Percentiles rank a stretch among this genome's conserved stretches.
Conservation (phyloP, 176 grass and related monocot genomes). For the Triticum turgidum region DNA sequence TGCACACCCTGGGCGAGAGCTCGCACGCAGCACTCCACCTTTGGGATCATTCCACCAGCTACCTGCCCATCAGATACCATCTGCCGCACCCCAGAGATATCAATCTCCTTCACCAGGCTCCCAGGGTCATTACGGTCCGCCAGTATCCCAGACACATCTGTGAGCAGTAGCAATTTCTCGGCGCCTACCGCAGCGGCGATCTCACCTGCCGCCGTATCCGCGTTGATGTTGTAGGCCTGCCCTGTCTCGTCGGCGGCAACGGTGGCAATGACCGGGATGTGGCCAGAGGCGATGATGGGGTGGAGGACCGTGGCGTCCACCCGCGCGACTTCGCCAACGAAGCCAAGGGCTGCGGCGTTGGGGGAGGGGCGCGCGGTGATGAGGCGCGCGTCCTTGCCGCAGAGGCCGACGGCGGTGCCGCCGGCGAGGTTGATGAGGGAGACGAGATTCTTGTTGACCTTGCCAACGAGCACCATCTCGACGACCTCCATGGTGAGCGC, state of each 20-base stretch:
- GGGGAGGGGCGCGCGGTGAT: constrained; percentile 56
- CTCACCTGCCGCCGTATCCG: constrained; percentile 53
- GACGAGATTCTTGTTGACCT: constrained; percentile 73
- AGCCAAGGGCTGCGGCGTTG: constrained; percentile 48
- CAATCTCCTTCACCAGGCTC: constrained; percentile 67
- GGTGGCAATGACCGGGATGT: constrained; percentile 78
- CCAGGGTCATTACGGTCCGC: constrained; percentile 56
- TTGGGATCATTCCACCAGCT: constrained; percentile 79
- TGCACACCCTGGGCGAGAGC: constrained; percentile 66
- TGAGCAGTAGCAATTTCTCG: constrained; percentile 69
- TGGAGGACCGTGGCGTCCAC: constrained; percentile 54
- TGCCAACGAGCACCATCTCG: constrained; percentile 72
- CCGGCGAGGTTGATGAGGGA: constrained; percentile 55
- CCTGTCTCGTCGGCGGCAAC: constrained; percentile 62
- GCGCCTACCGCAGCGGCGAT: constrained; percentile 59
- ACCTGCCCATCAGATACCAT: constrained; percentile 68
- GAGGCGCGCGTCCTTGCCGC: constrained; percentile 74
- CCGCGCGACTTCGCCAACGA: constrained; percentile 51
- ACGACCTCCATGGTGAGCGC: constrained; percentile 71
- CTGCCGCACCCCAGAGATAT: constrained; percentile 46
- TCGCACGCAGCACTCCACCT: constrained; percentile 62
- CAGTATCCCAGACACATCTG: constrained; percentile 61
- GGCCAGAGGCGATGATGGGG: constrained; percentile 42
- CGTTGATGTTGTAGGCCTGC: constrained; percentile 72
- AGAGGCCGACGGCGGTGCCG: constrained; percentile 50